Conservation (phyloP, 768 basidiomycete genomes). For the Russula lepida region DNA sequence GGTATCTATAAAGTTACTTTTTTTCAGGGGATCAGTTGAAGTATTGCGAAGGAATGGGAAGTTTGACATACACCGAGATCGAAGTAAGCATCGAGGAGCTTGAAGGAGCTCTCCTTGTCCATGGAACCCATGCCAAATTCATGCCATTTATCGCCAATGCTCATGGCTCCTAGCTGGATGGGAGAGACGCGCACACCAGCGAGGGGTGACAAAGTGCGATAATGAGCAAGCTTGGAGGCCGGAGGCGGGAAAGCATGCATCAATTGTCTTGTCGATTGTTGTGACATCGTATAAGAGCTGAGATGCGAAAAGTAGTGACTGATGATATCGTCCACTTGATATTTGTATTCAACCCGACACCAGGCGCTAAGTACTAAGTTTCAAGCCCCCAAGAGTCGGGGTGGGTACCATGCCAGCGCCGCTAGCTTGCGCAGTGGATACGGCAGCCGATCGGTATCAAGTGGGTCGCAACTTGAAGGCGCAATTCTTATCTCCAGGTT, state of each 20-base stretch:
- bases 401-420: neutral
- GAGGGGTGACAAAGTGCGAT: slow-evolving; percentile 29
- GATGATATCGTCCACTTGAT: neutral
- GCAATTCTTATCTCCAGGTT: too few species aligned
- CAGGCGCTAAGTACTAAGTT: neutral
- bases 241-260: too few species aligned
- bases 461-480: neutral
- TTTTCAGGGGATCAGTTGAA: neutral
- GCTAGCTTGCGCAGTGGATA: too few species aligned
- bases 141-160: slow-evolving; percentile 33
- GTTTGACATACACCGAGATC: slow-evolving; percentile 23
- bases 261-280: too few species aligned
- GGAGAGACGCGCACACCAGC: slow-evolving; percentile 34
- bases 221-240: slow-evolving; percentile 25
- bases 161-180: slow-evolving; percentile 32
- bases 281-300: neutral
- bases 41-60: neutral
- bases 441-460: neutral
- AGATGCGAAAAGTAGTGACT: neutral
- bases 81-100: slow-evolving; percentile 34
- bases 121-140: slow-evolving; percentile 27
- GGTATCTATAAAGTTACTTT: slow-evolving; percentile 30
- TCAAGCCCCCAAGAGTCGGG: too few species aligned
- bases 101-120: slow-evolving; percentile 31
- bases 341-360: neutral